A percentile compares a stretch with the other conserved stretches of the same genome.
Conservation (phyloP, 768 basidiomycete species). For the Agrocybe pediades region DNA sequence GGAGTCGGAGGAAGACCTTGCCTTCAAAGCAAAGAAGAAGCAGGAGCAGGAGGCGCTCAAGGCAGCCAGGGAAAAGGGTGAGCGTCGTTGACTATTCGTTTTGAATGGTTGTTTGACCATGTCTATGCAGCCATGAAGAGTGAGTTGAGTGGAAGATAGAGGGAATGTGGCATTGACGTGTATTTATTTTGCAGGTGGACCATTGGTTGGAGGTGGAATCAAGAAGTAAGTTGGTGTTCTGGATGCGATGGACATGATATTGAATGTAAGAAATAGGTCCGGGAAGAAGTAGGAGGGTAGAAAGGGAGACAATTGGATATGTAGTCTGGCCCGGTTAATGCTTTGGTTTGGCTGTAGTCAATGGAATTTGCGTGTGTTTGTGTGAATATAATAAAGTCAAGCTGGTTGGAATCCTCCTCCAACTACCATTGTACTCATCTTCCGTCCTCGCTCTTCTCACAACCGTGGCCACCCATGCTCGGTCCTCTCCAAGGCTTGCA, state of each 20-base stretch:
- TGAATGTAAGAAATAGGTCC: slow-evolving; percentile 44
- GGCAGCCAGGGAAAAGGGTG: slow-evolving; percentile 73
- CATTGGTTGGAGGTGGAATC: slow-evolving; percentile 72
- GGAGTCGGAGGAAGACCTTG: slow-evolving; percentile 67
- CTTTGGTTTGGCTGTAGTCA: slow-evolving; percentile 12
- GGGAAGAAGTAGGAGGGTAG: slow-evolving; percentile 60
- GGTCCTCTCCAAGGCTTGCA: slow-evolving; percentile 68
- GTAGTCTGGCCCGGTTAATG: slow-evolving; percentile 4
- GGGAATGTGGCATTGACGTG: slow-evolving; percentile 3
- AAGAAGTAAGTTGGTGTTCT: slow-evolving; percentile 70
- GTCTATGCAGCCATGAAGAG: slow-evolving; percentile 52
- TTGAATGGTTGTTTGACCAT: slow-evolving; percentile 3
- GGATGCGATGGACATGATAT: not conserved
- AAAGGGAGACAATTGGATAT: not conserved
- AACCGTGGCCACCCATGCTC: slow-evolving; percentile 55
- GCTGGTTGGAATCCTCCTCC: not conserved
- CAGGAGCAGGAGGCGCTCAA: slow-evolving; percentile 74
- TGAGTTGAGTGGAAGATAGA: slow-evolving; percentile 26
- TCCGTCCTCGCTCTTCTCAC: slow-evolving; percentile 14
- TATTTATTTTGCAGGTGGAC: slow-evolving; percentile 50
- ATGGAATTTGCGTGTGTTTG: slow-evolving; percentile 43
- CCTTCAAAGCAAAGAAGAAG: slow-evolving; percentile 79
- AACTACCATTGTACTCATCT: slow-evolving; percentile 17
- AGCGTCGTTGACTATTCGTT: slow-evolving; percentile 18
- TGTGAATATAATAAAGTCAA: slow-evolving; percentile 12